Evolutionary conservation across 345 rosid genomes (phyloP).

Genomic region (Aethionema arabicum): DNA sequence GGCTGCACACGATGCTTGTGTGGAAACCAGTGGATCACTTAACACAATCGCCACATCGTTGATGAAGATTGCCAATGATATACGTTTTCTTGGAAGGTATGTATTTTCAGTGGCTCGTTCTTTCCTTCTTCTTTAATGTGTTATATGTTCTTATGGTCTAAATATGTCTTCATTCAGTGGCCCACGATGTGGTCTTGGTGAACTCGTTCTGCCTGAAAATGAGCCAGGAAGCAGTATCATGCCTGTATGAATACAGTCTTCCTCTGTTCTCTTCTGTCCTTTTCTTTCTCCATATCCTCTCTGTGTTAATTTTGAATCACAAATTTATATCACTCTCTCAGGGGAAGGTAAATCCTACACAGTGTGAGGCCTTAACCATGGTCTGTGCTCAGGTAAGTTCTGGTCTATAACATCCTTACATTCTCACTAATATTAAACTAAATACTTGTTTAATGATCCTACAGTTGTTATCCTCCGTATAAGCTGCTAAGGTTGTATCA

Average conservation of each 20-base stretch:
- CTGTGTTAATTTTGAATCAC: neutral
- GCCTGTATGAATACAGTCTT: slow-evolving; percentile 61
- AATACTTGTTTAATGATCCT: neutral
- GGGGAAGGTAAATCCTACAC: slow-evolving; percentile 99
- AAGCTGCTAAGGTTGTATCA: neutral
- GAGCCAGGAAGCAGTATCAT: slow-evolving; percentile 99
- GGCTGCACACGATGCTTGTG: slow-evolving; percentile 99
- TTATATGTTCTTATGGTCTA: slow-evolving; percentile 26
- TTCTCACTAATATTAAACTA: slow-evolving; percentile 21
- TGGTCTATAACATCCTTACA: slow-evolving; percentile 20
- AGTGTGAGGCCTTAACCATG: slow-evolving; percentile 97
- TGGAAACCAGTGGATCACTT: slow-evolving; percentile 91
- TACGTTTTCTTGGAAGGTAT: slow-evolving; percentile 86
- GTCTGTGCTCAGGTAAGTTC: slow-evolving; percentile 89
- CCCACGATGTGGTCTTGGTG: slow-evolving; percentile 98
- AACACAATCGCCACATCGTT: slow-evolving; percentile 77
- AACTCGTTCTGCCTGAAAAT: slow-evolving; percentile 97
- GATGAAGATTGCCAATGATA: slow-evolving; percentile 94
- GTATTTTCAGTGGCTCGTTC: neutral
- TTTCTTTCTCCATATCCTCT: neutral
- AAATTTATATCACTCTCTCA: slow-evolving; percentile 41
- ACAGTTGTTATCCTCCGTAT: neutral
- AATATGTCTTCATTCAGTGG: slow-evolving; percentile 56
- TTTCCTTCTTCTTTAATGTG: neutral
- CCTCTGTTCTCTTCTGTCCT: slow-evolving; percentile 22